A percentile compares a stretch with the other conserved stretches of the same genome.
phyloP scores from a whole-genome alignment of 192 early-diverging fungal genomes.

The Pilaira anomala region DNA sequence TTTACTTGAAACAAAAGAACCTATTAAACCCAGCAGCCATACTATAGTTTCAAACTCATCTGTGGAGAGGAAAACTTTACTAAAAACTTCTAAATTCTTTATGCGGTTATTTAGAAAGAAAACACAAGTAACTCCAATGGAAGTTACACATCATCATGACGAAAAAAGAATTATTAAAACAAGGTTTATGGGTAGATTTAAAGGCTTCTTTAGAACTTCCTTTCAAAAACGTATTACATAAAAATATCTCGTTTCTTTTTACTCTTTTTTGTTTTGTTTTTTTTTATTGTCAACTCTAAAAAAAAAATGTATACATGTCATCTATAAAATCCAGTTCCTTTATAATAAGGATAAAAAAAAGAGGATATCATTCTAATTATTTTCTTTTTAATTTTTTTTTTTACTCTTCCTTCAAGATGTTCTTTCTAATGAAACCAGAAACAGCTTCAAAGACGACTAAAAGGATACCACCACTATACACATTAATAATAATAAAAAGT shows the following conservation, averaged over 20 bases:
- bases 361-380: too few relatives aligned
- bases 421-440: slow-evolving; percentile 77
- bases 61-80: too few relatives aligned
- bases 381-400: not conserved
- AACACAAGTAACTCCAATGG: not conserved
- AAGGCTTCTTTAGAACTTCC: not conserved
- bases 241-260: not conserved
- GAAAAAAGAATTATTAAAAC: not conserved
- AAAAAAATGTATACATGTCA: too few relatives aligned
- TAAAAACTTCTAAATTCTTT: not conserved
- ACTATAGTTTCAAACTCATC: too few relatives aligned
- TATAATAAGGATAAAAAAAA: too few relatives aligned
- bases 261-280: too few relatives aligned
- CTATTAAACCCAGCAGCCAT: too few relatives aligned
- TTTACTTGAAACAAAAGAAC: too few relatives aligned
- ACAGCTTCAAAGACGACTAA: slow-evolving; percentile 90
- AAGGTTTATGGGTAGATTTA: not conserved
- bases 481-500: not conserved
- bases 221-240: not conserved
- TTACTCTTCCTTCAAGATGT: slow-evolving; percentile 46
- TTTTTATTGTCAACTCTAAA: too few relatives aligned
- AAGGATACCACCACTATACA: slow-evolving; percentile 65
- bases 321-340: too few relatives aligned
- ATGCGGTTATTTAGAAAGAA: slow-evolving; percentile 14
- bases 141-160: not conserved